Conservation (phyloP, 352 stramenopile species). For the Phytophthora europaea region DNA sequence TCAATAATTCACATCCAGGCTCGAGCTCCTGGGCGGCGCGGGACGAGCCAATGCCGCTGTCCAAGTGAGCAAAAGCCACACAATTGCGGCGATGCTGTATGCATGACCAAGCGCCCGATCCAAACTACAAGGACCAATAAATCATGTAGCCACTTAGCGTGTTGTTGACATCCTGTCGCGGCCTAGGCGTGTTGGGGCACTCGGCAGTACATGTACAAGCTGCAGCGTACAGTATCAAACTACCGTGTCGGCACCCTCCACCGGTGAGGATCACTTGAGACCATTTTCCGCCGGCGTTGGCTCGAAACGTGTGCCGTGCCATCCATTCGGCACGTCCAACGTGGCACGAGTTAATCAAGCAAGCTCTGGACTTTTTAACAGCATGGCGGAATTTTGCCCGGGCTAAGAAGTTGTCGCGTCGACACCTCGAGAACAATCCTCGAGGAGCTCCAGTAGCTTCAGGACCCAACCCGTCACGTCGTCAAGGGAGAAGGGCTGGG, state of each 20-base stretch:
- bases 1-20: conserved; percentile 53
- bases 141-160: conserved; percentile 4
- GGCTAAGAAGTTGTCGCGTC: conserved; percentile 44
- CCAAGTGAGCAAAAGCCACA: conserved; percentile 1
- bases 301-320: not conserved
- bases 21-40: conserved; percentile 35
- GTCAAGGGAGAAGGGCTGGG: conserved; percentile 23
- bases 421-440: conserved; percentile 42
- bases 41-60: conserved; percentile 35
- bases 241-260: not conserved
- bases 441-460: conserved; percentile 41
- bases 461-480: conserved; percentile 47
- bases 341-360: conserved; percentile 34
- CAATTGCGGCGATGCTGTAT: conserved; percentile 3
- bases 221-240: not conserved
- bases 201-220: not conserved
- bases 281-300: not conserved
- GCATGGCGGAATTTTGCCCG: conserved; percentile 46
- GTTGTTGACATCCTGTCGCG: conserved; percentile 1
- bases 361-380: conserved; percentile 43
- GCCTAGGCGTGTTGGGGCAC: not conserved
- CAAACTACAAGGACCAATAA: not conserved
- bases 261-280: not conserved
- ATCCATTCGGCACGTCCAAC: conserved; percentile 38
- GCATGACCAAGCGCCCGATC: conserved; percentile 6